These are phyloP conservation scores for Mollisiaceae sp. DNA, from an alignment of 2,329 filamentous ascomycete genomes.

Conservation along the genomic window DNA sequence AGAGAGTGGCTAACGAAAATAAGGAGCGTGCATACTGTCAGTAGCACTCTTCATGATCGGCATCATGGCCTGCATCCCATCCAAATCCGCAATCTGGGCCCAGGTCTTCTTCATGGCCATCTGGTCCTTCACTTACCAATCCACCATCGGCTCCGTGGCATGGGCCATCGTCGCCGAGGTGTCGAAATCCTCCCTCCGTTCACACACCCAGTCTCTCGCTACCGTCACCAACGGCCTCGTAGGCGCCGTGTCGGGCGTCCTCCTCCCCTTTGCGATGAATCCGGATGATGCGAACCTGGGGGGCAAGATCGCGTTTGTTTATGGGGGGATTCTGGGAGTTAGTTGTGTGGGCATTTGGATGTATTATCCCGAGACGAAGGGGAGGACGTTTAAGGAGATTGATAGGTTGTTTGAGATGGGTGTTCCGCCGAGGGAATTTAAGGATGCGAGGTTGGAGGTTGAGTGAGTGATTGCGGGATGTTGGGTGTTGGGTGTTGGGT, in stretches of 20 bases:
- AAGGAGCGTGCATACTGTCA: constrained; percentile 19
- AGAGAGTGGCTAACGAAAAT: neutral
- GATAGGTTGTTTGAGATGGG: constrained; percentile 50
- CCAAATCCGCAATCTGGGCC: constrained; percentile 26
- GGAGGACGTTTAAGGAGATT: constrained; percentile 52
- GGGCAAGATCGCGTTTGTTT: constrained; percentile 50
- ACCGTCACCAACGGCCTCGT: constrained; percentile 32
- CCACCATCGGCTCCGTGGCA: constrained; percentile 45
- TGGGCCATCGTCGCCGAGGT: constrained; percentile 51
- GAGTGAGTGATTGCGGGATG: neutral
- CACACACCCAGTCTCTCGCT: constrained; percentile 34
- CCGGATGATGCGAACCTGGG: constrained; percentile 44
- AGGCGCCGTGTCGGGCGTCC: constrained; percentile 28
- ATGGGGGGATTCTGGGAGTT: constrained; percentile 47
- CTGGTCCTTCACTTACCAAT: constrained; percentile 37
- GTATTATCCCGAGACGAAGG: constrained; percentile 55
- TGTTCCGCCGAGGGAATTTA: constrained; percentile 39
- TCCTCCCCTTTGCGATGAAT: constrained; percentile 46
- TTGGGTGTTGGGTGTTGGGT: too few species aligned
- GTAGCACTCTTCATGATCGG: constrained; percentile 33
- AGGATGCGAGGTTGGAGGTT: neutral
- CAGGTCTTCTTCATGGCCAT: constrained; percentile 37
- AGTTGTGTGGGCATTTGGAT: constrained; percentile 46
- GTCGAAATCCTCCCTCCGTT: constrained; percentile 49
- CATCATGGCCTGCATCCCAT: constrained; percentile 26